phyloP scores from a whole-genome alignment of 768 basidiomycete genomes.

The Fibroporia radiculosa region DNA sequence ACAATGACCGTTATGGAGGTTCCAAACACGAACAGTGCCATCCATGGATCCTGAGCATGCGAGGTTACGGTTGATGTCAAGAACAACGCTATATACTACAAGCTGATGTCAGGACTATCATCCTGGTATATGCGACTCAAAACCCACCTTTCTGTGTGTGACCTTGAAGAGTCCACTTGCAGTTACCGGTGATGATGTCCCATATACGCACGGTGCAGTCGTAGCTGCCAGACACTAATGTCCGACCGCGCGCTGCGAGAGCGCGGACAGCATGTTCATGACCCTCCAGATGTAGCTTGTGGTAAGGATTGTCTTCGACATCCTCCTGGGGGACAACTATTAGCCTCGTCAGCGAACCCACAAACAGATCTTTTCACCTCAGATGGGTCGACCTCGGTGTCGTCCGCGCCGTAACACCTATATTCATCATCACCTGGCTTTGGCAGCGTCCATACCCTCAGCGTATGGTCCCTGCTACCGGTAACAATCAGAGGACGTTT shows the following conservation, averaged over 20 bases:
- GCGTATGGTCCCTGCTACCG: constrained; percentile 59
- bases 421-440: constrained; percentile 71
- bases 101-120: constrained; percentile 6
- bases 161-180: constrained; percentile 74
- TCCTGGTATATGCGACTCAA: not conserved
- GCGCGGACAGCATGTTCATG: constrained; percentile 91
- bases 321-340: constrained; percentile 43
- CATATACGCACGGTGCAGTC: constrained; percentile 93
- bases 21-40: constrained; percentile 94
- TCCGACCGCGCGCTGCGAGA: constrained; percentile 83
- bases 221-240: constrained; percentile 92
- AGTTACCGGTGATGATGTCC: constrained; percentile 82
- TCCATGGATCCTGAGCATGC: constrained; percentile 99
- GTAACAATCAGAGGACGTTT: constrained; percentile 68
- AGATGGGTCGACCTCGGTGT: constrained; percentile 51
- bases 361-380: constrained; percentile 26
- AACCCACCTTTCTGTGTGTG: constrained; percentile 86
- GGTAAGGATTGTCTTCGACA: constrained; percentile 78
- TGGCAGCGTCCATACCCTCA: constrained; percentile 63
- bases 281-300: constrained; percentile 75
- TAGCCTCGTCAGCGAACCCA: not conserved
- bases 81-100: constrained; percentile 90
- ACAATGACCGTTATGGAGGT: constrained; percentile 72
- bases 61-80: constrained; percentile 79
- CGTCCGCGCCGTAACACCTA: constrained; percentile 54